Conservation (phyloP, 2,329 filamentous ascomycete species). For the Pseudogymnoascus sp. region DNA sequence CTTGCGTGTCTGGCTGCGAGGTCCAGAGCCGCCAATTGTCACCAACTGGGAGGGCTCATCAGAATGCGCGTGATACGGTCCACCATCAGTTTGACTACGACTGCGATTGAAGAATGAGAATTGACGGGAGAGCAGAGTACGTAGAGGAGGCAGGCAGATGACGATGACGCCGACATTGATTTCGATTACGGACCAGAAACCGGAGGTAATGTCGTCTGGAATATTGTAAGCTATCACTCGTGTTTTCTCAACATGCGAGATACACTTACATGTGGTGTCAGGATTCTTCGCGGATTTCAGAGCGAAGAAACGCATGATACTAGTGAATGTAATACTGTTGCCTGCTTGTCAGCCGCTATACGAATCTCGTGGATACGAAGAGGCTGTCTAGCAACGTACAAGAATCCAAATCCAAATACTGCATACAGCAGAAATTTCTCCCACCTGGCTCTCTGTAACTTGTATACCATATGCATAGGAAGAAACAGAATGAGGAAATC, state of each 20-base stretch:
- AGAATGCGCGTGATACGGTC: not conserved
- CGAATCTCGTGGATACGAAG: not conserved
- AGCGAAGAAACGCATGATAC: slow-evolving; percentile 10
- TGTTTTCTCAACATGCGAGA: not conserved
- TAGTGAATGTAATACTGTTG: not conserved
- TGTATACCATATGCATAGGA: slow-evolving; percentile 18
- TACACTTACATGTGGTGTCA: not conserved
- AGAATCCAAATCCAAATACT: not conserved
- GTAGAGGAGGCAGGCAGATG: slow-evolving; percentile 12
- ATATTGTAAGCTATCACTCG: not conserved
- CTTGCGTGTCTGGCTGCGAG: not conserved
- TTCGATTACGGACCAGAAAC: slow-evolving; percentile 12
- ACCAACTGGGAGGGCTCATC: not conserved
- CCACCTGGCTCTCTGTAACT: slow-evolving; percentile 14
- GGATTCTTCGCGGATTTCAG: slow-evolving; percentile 15
- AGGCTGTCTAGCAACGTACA: not conserved
- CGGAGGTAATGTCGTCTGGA: slow-evolving; percentile 12
- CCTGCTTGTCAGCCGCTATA: not conserved
- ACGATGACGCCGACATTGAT: slow-evolving; percentile 6
- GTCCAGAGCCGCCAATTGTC: not conserved
- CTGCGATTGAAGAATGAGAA: slow-evolving; percentile 11
- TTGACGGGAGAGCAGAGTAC: slow-evolving; percentile 14
- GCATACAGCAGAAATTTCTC: not conserved
- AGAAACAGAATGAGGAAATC: slow-evolving; percentile 16
- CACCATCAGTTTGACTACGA: not conserved